phyloP scores from a whole-genome alignment of 169 alveolate genomes.

The Blepharisma undulans region DNA sequence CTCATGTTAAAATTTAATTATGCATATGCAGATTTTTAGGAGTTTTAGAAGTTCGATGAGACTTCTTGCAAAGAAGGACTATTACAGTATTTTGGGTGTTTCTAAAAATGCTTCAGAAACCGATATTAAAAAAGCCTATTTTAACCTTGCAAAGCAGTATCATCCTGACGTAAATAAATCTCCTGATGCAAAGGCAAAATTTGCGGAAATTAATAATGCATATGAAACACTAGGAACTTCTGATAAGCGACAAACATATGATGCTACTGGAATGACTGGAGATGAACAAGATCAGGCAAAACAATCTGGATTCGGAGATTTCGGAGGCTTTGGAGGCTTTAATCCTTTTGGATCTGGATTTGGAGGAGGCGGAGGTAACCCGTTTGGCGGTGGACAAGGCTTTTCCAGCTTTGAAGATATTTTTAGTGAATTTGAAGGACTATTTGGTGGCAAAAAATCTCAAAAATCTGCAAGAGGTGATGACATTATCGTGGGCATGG shows the following conservation, averaged over 20 bases:
- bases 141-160: conserved; percentile 89
- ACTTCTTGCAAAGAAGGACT: conserved; percentile 57
- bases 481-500: conserved; percentile 48
- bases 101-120: conserved; percentile 79
- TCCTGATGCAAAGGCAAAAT: conserved; percentile 72
- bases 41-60: background rate
- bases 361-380: conserved; percentile 30
- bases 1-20: background rate
- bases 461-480: conserved; percentile 43
- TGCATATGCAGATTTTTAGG: background rate
- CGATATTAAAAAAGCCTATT: conserved; percentile 88
- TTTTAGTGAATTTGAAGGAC: conserved; percentile 39
- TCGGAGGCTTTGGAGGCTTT: background rate
- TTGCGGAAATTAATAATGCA: conserved; percentile 76
- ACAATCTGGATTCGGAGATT: conserved; percentile 4
- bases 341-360: conserved; percentile 30
- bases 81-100: conserved; percentile 78
- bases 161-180: conserved; percentile 93
- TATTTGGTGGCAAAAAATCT: conserved; percentile 31
- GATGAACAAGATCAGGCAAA: conserved; percentile 36
- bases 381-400: conserved; percentile 26
- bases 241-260: conserved; percentile 52
- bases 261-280: conserved; percentile 48
- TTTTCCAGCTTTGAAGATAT: conserved; percentile 31
- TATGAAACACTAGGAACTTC: conserved; percentile 68